These are phyloP conservation scores for Pelargonium australe DNA, from an alignment of 441 rosid genomes.

Conservation along the genomic window DNA sequence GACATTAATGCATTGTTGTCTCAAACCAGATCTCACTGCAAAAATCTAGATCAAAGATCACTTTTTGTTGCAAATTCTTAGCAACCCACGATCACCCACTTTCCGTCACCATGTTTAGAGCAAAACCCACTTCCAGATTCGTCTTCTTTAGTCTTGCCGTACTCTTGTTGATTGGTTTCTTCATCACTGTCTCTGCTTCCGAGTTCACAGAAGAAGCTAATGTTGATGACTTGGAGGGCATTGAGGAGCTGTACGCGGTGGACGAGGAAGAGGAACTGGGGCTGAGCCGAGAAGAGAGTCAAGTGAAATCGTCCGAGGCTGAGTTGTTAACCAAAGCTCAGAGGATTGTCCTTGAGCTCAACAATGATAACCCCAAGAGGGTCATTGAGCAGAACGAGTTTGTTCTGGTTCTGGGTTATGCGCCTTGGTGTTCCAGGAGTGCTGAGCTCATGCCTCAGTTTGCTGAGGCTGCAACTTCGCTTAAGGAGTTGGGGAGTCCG, in stretches of 20 bases:
- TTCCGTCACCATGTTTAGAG: constrained; percentile 22
- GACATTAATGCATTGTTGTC: neutral
- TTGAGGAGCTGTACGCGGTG: constrained; percentile 54
- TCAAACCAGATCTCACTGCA: neutral
- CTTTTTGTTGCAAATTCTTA: constrained; percentile 7
- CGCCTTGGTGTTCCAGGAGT: constrained; percentile 86
- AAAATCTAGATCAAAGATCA: neutral
- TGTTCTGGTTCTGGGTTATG: constrained; percentile 71
- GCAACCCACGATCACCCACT: constrained; percentile 14
- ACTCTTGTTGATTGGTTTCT: constrained; percentile 32
- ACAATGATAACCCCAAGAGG: constrained; percentile 47
- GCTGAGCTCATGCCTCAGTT: constrained; percentile 94
- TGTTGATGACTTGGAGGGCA: constrained; percentile 38
- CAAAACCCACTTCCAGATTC: constrained; percentile 44
- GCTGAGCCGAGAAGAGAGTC: constrained; percentile 16
- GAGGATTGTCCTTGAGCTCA: constrained; percentile 71
- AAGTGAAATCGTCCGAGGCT: constrained; percentile 47
- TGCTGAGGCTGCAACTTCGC: constrained; percentile 73
- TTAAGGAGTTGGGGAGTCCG: constrained; percentile 49
- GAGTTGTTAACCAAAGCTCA: constrained; percentile 70
- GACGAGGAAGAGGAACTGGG: constrained; percentile 48
- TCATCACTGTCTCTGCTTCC: constrained; percentile 31
- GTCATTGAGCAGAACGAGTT: constrained; percentile 44
- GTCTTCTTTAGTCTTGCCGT: constrained; percentile 31
- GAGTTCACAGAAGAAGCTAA: constrained; percentile 24